phyloP scores from a whole-genome alignment of 495 filamentous ascomycete genomes.

The Penicillium salamii region DNA sequence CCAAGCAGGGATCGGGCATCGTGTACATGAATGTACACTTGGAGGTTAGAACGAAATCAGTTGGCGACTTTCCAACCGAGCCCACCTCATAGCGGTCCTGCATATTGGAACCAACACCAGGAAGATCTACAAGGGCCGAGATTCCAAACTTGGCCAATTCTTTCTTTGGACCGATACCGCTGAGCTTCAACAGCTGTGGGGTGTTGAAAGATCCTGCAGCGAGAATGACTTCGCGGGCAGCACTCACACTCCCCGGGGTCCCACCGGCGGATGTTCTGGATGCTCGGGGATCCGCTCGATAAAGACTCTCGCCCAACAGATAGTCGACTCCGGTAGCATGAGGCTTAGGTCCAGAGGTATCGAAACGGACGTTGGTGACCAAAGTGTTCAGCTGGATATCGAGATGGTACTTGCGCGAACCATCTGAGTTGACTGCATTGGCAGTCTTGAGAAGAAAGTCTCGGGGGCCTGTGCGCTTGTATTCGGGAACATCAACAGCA shows the following conservation, averaged over 20 bases:
- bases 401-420: slow-evolving; percentile 54
- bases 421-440: slow-evolving; percentile 50
- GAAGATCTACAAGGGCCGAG: slow-evolving; percentile 49
- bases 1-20: slow-evolving; percentile 48
- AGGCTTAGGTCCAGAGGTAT: slow-evolving; percentile 39
- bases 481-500: slow-evolving; percentile 38
- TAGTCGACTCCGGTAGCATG: slow-evolving; percentile 64
- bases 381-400: slow-evolving; percentile 57
- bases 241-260: slow-evolving; percentile 43
- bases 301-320: slow-evolving; percentile 55
- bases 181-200: slow-evolving; percentile 64
- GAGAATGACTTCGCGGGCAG: slow-evolving; percentile 60
- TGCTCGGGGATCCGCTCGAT: slow-evolving; percentile 53
- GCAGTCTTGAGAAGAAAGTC: slow-evolving; percentile 51
- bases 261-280: slow-evolving; percentile 24
- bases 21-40: slow-evolving; percentile 47
- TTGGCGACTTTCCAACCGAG: slow-evolving; percentile 43
- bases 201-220: slow-evolving; percentile 61
- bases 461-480: slow-evolving; percentile 47
- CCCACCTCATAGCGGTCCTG: slow-evolving; percentile 63
- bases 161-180: slow-evolving; percentile 55
- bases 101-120: slow-evolving; percentile 64
- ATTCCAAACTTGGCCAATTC: slow-evolving; percentile 52
- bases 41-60: slow-evolving; percentile 42
- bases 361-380: slow-evolving; percentile 60